Base-by-base conservation (phyloP, 1,284 basidiomycete genomes). In the Ceratobasidium theobromae region DNA sequence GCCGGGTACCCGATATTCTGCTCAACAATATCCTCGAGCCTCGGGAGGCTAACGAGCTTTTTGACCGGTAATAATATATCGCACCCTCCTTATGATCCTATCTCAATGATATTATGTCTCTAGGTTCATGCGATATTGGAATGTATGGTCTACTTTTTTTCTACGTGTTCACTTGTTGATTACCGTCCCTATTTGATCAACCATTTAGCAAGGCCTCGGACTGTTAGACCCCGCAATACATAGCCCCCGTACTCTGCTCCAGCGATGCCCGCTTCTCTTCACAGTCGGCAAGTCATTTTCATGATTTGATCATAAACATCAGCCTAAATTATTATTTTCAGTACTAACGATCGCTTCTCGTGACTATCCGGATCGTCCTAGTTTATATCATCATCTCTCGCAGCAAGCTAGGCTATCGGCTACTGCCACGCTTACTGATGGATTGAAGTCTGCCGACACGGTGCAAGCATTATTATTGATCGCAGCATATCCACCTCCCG, bases 61-160 rank as follows among this genome's bases (percentile, higher is more conserved):
- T 60, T 25, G 32, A 60, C 3, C 45, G 23, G 57, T 40, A 60
- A 35, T 30, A 11, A 2, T 16, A 8, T 6, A 30, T 49, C 12
- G 43, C 16, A 4, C 21, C 5, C 8, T 51, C 27, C 9, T 51
- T 23, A 16, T 51, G 27, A 51, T 18, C 18, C 23, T 49, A 12
- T 12, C 28, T 38, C 11, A 45, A 11, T 45, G 6, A 14, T 38
- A 35, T 25, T 21, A 38, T 25, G 35, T 16, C 6, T 9, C 6
- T 45, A 60, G 57, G 21, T 60, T 60, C 30, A 60, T 60, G 57
- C 25, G 38, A 32, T 23, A 38, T 21, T 60, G 57, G 57, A 60
- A 60, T 32, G 57, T 60, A 49, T 8, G 57, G 18, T 51, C 11
- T 38, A 8, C 35, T 8, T 38, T 16, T 8, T 16, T 8, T 16